Evolutionary conservation across 805 yeast genomes (phyloP), one percentile per base, ranked within the genome.

Genomic region (Cyberlindnera suaveolens): DNA sequence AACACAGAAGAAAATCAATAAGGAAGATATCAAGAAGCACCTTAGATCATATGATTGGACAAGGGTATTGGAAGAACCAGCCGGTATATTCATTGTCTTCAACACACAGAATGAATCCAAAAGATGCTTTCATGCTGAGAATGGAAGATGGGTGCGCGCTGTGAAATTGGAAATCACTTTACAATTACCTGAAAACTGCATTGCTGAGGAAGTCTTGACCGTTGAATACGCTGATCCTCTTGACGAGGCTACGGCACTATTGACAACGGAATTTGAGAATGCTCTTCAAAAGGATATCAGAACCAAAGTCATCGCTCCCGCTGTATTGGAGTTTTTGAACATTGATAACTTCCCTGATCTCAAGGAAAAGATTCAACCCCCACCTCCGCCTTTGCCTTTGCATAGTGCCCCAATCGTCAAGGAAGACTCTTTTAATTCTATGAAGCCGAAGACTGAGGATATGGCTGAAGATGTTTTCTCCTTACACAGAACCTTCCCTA

Each of bases 21-120:
- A 78, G 3, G 70, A 69, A 41, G 87, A 82, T 54, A 65, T 88
- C 42, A 80, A 84, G 52, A 69, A 74, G 23, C 68, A 71, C 27
- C 64, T 87, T 29, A 71, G 71, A 34, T 74, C 71, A 38, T 82
- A 82, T 55, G 76, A 74, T 42, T 83, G 88, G 80, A 74, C 79
- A 0, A 68, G 85, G 42, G 77, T 87, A 3, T 57, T 83, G 39
- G 70, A 78, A 4, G 90, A 84, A 49, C 50, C 53, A 0, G 61
- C 72, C 1, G 96, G 96, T 0, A 82, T 82, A 51, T 87, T 74
- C 52, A 68, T 87, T 32, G 80, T 85, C 1, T 88, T 88, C 62
- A 78, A 79, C 51, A 69, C 74, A 15, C 61, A 72, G 13, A 62
- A 62, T 31, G 85, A 81, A 47, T 82, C 86, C 27, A 74, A 74